These are phyloP conservation scores for Talaromyces verruculosus DNA, from an alignment of 2,329 filamentous ascomycete species.

Conservation along the genomic window DNA sequence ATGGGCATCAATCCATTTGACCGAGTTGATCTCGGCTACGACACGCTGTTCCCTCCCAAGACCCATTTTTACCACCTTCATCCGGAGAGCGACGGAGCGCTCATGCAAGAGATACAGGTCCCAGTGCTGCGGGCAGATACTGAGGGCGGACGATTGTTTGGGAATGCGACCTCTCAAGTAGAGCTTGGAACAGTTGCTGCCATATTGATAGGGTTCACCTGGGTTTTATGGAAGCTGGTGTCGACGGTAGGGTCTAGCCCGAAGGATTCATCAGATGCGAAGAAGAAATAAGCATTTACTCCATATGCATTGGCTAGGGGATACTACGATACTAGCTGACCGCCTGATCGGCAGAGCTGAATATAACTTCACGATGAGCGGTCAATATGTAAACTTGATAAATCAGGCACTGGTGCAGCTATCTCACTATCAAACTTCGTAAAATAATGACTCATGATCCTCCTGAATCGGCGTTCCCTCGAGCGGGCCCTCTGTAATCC, in stretches of 20 bases:
- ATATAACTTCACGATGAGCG: not conserved
- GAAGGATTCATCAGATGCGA: not conserved
- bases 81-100: slow-evolving; percentile 23
- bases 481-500: slow-evolving; percentile 17
- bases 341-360: not conserved
- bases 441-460: slow-evolving; percentile 15
- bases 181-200: slow-evolving; percentile 58
- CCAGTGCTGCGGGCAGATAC: slow-evolving; percentile 63
- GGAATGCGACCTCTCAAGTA: slow-evolving; percentile 40
- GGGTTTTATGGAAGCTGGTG: slow-evolving; percentile 64
- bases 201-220: slow-evolving; percentile 66
- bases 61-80: slow-evolving; percentile 82
- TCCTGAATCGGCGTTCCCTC: slow-evolving; percentile 13
- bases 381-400: not conserved
- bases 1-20: slow-evolving; percentile 83
- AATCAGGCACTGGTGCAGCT: too few relatives aligned
- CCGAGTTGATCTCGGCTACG: slow-evolving; percentile 78
- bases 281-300: not conserved
- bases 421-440: not conserved
- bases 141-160: slow-evolving; percentile 42
- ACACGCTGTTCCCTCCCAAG: slow-evolving; percentile 70
- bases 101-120: slow-evolving; percentile 60
- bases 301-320: not conserved
- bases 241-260: slow-evolving; percentile 28
- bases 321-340: not conserved